phyloP scores from a whole-genome alignment of 1,139 yeast genomes.

The Torulaspora pretoriensis region DNA sequence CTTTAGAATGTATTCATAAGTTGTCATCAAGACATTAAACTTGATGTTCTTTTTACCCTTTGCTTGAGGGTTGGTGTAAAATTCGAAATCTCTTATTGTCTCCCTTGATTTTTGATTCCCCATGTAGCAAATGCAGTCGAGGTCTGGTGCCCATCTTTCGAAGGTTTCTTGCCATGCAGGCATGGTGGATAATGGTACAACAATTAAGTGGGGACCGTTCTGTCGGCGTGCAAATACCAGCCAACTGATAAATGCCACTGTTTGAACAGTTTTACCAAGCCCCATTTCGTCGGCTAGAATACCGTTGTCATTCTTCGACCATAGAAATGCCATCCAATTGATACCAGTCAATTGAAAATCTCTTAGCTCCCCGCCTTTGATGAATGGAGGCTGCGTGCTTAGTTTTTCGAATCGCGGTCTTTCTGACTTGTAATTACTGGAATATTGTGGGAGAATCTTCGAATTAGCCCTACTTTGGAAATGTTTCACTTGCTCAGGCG shows the following conservation, averaged over 20 bases:
- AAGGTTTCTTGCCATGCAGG: constrained; percentile 99
- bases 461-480: constrained; percentile 80
- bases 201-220: constrained; percentile 94
- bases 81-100: constrained; percentile 80
- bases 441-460: constrained; percentile 75
- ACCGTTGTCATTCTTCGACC: constrained; percentile 98
- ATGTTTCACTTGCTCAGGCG: constrained; percentile 79
- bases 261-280: constrained; percentile 95
- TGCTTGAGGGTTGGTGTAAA: constrained; percentile 53
- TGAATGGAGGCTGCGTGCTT: constrained; percentile 79
- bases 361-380: constrained; percentile 87
- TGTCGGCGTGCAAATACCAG: constrained; percentile 89
- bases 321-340: constrained; percentile 98
- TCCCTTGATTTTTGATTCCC: constrained; percentile 88
- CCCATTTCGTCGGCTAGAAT: constrained; percentile 99
- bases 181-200: constrained; percentile 91
- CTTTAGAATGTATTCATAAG: constrained; percentile 91
- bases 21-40: constrained; percentile 83
- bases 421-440: constrained; percentile 69
- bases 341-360: constrained; percentile 97
- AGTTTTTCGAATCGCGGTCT: constrained; percentile 90
- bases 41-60: constrained; percentile 57
- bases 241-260: constrained; percentile 93
- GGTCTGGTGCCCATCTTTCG: constrained; percentile 96
- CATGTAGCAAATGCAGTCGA: constrained; percentile 85